Evolutionary conservation across 345 rosid species (phyloP), one percentile per base, ranked within the genome.

Genomic region (Camelina sativa): DNA sequence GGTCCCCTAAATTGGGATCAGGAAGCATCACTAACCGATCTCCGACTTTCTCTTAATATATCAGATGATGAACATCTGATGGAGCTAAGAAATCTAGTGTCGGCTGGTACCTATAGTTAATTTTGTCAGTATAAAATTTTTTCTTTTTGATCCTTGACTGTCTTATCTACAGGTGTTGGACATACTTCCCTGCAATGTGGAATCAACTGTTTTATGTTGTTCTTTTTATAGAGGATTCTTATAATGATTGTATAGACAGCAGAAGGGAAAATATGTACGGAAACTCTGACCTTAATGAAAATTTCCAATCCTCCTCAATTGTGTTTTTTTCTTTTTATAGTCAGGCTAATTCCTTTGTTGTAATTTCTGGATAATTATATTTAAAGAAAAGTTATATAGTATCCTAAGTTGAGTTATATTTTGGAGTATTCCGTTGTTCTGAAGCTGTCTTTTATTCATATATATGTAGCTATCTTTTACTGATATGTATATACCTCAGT

Each of bases 1-100:
- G 95, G 97, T 13, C 83, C 96, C 15, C 55, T 91, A 41, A 86
- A 77, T 76, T 89, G 96, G 97, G 93, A 92, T 69, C 87, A 86
- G 79, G 96, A 92, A 84, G 77, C 85, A 57, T 76, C 87, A 74
- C 82, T 89, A 80, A 89, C 91, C 6, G 85, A 89, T 86, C 89
- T 92, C 58, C 86, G 96, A 5, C 81, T 79, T 75, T 85, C 76
- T 68, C 90, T 91, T 53, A 75, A 86, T 61, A 87, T 91, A 79
- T 89, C 96, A 52, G 80, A 78, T 46, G 95, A 91, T 82, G 97
- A 91, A 80, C 91, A 91, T 80, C 82, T 86, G 84, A 57, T 38
- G 83, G 87, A 89, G 90, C 68, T 87, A 74, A 87, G 84, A 81
- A 84, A 80, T 72, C 80, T 91, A 65, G 84, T 77, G 75, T 85